Conservation (phyloP, 179 eudicot species). For the Patellifolia procumbens region DNA sequence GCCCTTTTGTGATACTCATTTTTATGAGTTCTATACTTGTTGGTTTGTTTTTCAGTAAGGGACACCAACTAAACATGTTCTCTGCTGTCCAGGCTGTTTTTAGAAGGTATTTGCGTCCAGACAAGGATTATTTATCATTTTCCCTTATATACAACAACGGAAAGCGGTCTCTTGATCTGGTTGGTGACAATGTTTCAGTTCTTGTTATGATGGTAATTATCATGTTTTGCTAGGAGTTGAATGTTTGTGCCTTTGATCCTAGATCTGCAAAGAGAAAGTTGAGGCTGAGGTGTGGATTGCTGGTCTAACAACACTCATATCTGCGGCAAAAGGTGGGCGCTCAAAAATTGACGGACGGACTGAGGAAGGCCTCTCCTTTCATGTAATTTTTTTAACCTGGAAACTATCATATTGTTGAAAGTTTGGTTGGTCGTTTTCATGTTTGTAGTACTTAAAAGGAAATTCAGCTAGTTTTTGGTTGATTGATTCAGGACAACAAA, state of each 20-base stretch:
- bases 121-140: constrained; percentile 91
- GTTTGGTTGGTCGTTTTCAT: constrained; percentile 2
- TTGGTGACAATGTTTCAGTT: constrained; percentile 37
- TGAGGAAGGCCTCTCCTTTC: constrained; percentile 77
- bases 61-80: constrained; percentile 6
- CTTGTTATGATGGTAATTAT: constrained; percentile 6
- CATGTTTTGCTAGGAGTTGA: constrained; percentile 8
- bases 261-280: constrained; percentile 97
- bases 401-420: background rate
- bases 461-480: background rate
- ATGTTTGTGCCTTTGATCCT: constrained; percentile 32
- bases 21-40: background rate
- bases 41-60: background rate
- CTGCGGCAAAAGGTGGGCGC: constrained; percentile 81
- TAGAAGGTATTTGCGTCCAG: constrained; percentile 81
- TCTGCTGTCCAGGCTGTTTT: constrained; percentile 71
- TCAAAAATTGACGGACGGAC: constrained; percentile 93
- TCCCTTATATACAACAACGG: constrained; percentile 90
- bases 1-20: constrained; percentile 10
- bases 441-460: background rate
- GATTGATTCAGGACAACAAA: constrained; percentile 63
- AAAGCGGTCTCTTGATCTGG: constrained; percentile 94
- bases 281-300: constrained; percentile 98
- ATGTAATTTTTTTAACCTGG: constrained; percentile 42
- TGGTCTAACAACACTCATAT: constrained; percentile 75